Base-by-base conservation (phyloP, 75 land plant species). In the Cryptomeria japonica region DNA sequence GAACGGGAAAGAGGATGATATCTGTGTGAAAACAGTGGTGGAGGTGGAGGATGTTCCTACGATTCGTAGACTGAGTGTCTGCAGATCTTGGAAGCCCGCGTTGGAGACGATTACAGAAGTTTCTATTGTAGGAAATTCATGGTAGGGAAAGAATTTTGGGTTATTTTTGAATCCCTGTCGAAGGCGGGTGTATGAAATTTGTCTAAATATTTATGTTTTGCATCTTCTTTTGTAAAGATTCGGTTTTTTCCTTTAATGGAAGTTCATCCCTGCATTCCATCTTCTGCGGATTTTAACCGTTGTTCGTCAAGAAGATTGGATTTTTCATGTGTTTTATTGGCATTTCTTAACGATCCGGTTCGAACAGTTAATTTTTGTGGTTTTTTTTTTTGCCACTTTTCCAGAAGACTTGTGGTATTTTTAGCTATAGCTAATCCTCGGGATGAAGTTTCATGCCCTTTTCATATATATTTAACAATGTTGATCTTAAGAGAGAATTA, bases 81-180 rank as follows among this genome's bases (percentile, higher is more conserved):
- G 95, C 56, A 89, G 94, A 82, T 96, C 96, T 39, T 92, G 95
- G 96, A 89, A 86, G 84, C 96, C 96, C 9, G 84, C 88, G 13
- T 86, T 95, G 88, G 95, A 93, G 64, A 95, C 96, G 16, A 95
- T 95, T 46, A 86, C 87, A 1, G 95, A 94, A 85, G 91, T 89
- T 25, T 73, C 90, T 38, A 25, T 64, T 64, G 70, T 25, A 64
- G 3, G 53, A 47, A 47, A 47, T 47, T 47, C 49, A 47, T 47
- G 49, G 11, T 2, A 1, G 53, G 13, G 13, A 15, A 51, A 51
- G 13, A 11, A 11, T 12, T 51, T 51, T 13, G 12, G 53, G 46
- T 4, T 44, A 44, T 51, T 51, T 9, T 51, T 22, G 70, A 64
- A 64, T 64, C 28, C 70, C 70, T 64, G 70, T 64, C 73, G 7